Evolutionary conservation across 1,284 basidiomycete genomes (phyloP), one percentile per base, ranked within the genome.

Genomic region (Coriolopsis trogii): DNA sequence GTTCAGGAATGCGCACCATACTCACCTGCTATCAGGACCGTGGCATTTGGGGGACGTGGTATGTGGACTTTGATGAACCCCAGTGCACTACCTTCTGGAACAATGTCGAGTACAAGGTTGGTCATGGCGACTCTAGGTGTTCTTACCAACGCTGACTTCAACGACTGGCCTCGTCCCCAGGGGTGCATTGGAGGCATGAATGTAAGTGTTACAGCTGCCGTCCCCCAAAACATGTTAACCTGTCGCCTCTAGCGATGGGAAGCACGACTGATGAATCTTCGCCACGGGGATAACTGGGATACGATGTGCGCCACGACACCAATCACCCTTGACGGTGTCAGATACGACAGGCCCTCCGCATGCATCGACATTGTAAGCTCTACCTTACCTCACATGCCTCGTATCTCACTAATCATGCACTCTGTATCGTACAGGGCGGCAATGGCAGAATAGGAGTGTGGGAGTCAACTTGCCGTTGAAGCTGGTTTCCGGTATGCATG

Each of bases 81-180:
- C 53, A 46, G n/a, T 67, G 65, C 39, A 45, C 26, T 30, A 41
- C 53, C 6, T 49, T 57, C 41, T 63, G 60, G 62, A 53, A 47
- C 6, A 6, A n/a, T 1, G 18, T 59, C 8, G 18, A 28, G 10
- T 46, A 62, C 25, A 56, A 47, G 54, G 61, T 61, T 15, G 16
- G 55, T 47, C 25, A 15, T 31, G 30, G 4, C 16, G 10, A 5
- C 13, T 30, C 3, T 3, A 38, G 6, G 12, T n/a, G n/a, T n/a
- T n/a, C n/a, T n/a, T n/a, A n/a, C n/a, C n/a, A n/a, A n/a, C n/a
- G n/a, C n/a, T n/a, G n/a, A n/a, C n/a, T n/a, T n/a, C n/a, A n/a
- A n/a, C n/a, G n/a, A n/a, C n/a, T n/a, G n/a, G n/a, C n/a, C n/a
- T n/a, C n/a, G n/a, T 31, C 30, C 16, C 13, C 15, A 59, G 57